Evolutionary conservation across 2,329 filamentous ascomycete genomes (phyloP), one percentile per base, ranked within the genome.

Genomic region (Verticillium albo-atrum): DNA sequence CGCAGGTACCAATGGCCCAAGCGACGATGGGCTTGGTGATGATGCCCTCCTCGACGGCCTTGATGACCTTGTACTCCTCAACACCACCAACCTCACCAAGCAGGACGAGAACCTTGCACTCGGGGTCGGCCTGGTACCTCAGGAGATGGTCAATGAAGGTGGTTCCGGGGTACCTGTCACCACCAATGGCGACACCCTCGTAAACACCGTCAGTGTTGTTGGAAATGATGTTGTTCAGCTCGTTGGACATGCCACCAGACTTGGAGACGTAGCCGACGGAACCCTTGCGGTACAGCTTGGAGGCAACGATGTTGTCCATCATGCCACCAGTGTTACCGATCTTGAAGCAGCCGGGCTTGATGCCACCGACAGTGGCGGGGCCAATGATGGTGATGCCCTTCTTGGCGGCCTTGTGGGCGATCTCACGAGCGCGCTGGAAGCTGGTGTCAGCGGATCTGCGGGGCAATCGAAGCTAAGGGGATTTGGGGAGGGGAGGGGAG

Each of bases 251-350:
- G 82, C 95, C 95, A 75, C 95, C 95, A 61, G 95, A 99, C 86
- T 99, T 99, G 85, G 94, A 98, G 79, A 99, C 95, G 79, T 99
- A 99, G 71, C 92, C 95, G 68, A 99, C 93, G 69, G 95, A 98
- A 71, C 95, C 95, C 82, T 95, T 95, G 80, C 95, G 94, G 89
- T 99, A 99, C 63, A 99, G 91, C 89, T 99, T 99, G 77, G 95
- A 98, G 69, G 95, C 92, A 66, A 99, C 95, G 72, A 99, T 99
- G 87, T 99, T 99, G 87, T 99, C 95, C 95, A 99, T 99, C 95
- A 99, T 99, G 79, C 95, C 95, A 86, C 95, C 95, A 71, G 95
- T 99, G 87, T 99, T 99, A 77, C 95, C 95, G 67, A 99, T 99
- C 88, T 98, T 99, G 90, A 94, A 99, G 77, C 91, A 91, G 77